Base-by-base conservation (phyloP, 176 grass and related monocot species). In the Aegilops tauschii region DNA sequence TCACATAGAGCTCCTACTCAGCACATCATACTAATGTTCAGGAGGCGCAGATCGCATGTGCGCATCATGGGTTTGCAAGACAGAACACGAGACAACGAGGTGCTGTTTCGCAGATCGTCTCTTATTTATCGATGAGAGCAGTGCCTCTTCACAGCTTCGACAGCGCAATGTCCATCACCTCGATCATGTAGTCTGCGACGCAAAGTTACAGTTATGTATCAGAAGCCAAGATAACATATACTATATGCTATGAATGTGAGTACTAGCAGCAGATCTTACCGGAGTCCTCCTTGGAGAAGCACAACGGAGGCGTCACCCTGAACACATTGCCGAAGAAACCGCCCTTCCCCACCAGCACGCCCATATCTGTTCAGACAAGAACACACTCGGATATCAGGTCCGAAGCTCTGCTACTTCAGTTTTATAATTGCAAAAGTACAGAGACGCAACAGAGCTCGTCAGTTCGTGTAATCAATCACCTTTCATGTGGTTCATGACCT, bases 321-420 rank as follows among this genome's bases (percentile, higher is more conserved):
- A 98, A 94, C 36, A 98, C 93, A 80, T 98, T 98, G 12, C 96
- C 93, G 7, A 86, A 88, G 87, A 98, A 98, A 81, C 96, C 96
- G 45, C 96, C 93, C 40, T 95, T 98, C 14, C 96, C 96, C 17
- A 94, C 84, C 70, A 98, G 65, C 39, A 98, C 93, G 47, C 96
- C 93, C 96, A 98, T 94, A 72, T 98, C 96, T 98, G 86, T 82
- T 18, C 3, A 37, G 74, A 67, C 23, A 86, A 83, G 12, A 72
- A 74, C 35, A 65, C 27, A 20, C 37, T 61, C 39, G 12, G 25
- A 81, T 78, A 81, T 78, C 49, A 83, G 11, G 17, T 76, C 14
- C 73, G 20, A 73, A 76, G 14, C 9, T 65, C 49, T 50, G n/a
- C 62, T 58, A 52, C 0, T 69, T 65, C 34, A 64, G 6, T n/a